phyloP scores from a whole-genome alignment of 306 rosid genomes.

The Corylus avellana region DNA sequence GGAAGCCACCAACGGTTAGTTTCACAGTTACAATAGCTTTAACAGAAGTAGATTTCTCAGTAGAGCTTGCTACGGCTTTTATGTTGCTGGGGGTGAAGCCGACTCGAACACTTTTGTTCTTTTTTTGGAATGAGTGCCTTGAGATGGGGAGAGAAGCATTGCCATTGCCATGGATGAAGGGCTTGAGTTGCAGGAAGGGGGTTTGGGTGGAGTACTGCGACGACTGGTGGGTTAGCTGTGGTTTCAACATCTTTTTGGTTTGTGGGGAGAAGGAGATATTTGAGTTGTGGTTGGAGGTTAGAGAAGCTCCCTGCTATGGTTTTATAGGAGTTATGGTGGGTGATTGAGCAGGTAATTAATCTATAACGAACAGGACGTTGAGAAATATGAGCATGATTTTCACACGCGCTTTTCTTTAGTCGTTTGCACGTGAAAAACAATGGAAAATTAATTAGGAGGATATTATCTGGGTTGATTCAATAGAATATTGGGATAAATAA shows the following conservation, averaged over 20 bases:
- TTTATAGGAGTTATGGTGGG: neutral
- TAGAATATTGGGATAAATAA: neutral
- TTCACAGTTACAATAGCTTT: conserved; percentile 37
- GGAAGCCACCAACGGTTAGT: conserved; percentile 34
- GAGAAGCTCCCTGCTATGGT: no score
- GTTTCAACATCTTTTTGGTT: conserved; percentile 31
- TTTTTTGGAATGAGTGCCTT: neutral
- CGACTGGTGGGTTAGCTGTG: conserved; percentile 15
- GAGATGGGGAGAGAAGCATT: conserved; percentile 19
- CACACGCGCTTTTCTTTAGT: neutral
- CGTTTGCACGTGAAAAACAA: neutral
- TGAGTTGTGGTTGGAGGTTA: neutral
- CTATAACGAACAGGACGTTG: no score
- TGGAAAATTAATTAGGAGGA: neutral
- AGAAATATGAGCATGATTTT: no score
- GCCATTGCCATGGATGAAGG: neutral
- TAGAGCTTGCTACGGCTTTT: neutral
- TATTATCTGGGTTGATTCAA: neutral
- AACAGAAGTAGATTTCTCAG: conserved; percentile 6
- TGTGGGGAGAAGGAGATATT: neutral
- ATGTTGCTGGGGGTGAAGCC: conserved; percentile 8
- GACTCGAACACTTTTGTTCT: neutral
- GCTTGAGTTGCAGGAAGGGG: conserved; percentile 17
- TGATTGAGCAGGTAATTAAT: no score
- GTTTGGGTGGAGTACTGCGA: conserved; percentile 8